A percentile compares a stretch with the other conserved stretches of the same genome.
phyloP scores from a whole-genome alignment of 805 yeast genomes.

The Monosporozyma aerobia region DNA sequence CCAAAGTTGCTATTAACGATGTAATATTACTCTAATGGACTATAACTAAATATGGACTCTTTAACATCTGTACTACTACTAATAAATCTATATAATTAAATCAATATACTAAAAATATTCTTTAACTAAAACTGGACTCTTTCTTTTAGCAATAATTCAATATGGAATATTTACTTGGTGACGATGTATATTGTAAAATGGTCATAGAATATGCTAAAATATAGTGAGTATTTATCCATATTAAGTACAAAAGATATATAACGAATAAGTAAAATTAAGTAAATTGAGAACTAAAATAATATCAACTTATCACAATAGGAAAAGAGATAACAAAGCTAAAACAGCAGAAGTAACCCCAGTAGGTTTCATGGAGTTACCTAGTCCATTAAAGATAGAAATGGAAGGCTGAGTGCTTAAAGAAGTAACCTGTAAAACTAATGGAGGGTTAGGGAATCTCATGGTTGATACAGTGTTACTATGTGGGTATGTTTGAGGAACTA shows the following conservation, averaged over 20 bases:
- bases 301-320: neutral
- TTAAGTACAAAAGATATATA: neutral
- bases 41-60: neutral
- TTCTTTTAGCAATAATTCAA: neutral
- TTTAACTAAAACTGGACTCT: neutral
- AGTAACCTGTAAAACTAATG: neutral
- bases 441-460: neutral
- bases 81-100: neutral
- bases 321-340: neutral
- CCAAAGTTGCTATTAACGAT: neutral
- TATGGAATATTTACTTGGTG: neutral
- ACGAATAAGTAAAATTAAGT: neutral
- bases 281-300: neutral
- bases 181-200: neutral
- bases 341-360: neutral
- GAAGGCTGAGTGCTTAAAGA: neutral
- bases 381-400: neutral
- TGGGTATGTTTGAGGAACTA: conserved; percentile 1
- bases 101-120: neutral
- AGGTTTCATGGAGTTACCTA: neutral
- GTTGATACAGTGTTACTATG: neutral
- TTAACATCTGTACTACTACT: neutral
- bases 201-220: neutral
- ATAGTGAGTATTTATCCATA: neutral
- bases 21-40: neutral